Conservation (phyloP, 306 rosid genomes). For the Morella rubra region DNA sequence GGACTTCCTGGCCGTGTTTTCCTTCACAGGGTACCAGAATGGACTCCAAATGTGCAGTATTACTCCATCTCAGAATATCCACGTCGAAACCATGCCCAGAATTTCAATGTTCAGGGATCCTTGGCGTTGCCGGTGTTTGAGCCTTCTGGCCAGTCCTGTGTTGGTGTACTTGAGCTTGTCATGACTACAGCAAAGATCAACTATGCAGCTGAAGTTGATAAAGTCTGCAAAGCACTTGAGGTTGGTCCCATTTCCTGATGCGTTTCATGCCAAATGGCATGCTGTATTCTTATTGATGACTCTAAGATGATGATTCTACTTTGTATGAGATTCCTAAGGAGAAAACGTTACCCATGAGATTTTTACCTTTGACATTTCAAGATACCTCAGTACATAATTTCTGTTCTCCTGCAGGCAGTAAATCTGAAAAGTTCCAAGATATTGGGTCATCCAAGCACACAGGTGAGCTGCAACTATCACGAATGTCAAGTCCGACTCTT, state of each 20-base stretch:
- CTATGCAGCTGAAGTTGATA: conserved; percentile 85
- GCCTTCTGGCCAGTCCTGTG: conserved; percentile 63
- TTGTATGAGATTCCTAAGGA: not conserved
- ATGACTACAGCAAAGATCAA: conserved; percentile 76
- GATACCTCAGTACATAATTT: conserved; percentile 36
- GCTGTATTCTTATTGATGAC: conserved; percentile 19
- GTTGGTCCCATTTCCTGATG: conserved; percentile 42
- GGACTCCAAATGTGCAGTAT: conserved; percentile 94
- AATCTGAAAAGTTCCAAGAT: conserved; percentile 74
- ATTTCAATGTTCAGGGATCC: conserved; percentile 78
- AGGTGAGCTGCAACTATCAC: conserved; percentile 50
- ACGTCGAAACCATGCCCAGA: conserved; percentile 67
- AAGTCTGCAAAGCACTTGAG: conserved; percentile 93
- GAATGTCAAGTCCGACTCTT: conserved; percentile 25
- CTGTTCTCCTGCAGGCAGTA: conserved; percentile 71
- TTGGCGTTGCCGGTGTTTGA: conserved; percentile 88
- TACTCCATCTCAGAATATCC: conserved; percentile 75
- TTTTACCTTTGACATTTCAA: conserved; percentile 15
- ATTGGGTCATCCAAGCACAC: conserved; percentile 57
- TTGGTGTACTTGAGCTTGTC: conserved; percentile 83
- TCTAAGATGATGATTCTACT: conserved; percentile 1
- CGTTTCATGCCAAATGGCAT: conserved; percentile 10
- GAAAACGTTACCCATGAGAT: conserved; percentile 5
- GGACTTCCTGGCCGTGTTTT: conserved; percentile 95
- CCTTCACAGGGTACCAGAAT: conserved; percentile 71